Percentiles rank a stretch among this genome's conserved stretches.
Evolutionary conservation across 352 stramenopile species (phyloP).

Genomic region (Phytophthora lateralis): DNA sequence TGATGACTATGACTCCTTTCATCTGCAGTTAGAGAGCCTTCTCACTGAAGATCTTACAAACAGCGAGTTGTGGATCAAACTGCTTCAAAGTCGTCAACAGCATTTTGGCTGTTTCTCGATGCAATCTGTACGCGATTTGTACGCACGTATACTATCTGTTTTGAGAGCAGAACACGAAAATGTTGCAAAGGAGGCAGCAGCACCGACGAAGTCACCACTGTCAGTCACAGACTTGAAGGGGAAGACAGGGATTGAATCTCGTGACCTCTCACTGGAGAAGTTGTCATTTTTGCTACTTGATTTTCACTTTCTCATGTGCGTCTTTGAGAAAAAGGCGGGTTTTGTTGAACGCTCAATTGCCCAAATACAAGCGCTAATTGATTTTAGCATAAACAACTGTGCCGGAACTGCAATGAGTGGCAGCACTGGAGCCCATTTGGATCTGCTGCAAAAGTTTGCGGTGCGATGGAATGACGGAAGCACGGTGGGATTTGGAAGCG

Average conservation of each 20-base stretch:
- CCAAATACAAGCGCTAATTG: slow-evolving; percentile 70
- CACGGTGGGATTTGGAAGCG: slow-evolving; percentile 34
- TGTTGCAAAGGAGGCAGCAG: slow-evolving; percentile 9
- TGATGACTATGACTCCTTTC: slow-evolving; percentile 34
- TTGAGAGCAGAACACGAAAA: slow-evolving; percentile 41
- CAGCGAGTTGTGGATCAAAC: slow-evolving; percentile 57
- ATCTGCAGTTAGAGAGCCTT: slow-evolving; percentile 53
- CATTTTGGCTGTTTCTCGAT: slow-evolving; percentile 80
- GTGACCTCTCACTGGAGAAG: slow-evolving; percentile 1
- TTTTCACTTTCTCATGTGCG: slow-evolving; percentile 61
- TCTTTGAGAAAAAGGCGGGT: slow-evolving; percentile 57
- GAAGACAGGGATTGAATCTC: background rate
- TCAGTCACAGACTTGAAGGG: background rate
- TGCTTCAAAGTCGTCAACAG: slow-evolving; percentile 56
- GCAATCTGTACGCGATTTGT: slow-evolving; percentile 67
- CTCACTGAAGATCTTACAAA: slow-evolving; percentile 56
- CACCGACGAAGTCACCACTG: background rate
- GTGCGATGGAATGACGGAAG: slow-evolving; percentile 37
- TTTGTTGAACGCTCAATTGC: slow-evolving; percentile 67
- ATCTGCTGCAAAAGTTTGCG: slow-evolving; percentile 39
- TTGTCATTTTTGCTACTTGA: slow-evolving; percentile 37
- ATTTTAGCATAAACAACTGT: slow-evolving; percentile 44
- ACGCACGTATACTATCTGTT: slow-evolving; percentile 64
- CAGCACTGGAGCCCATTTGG: slow-evolving; percentile 21
- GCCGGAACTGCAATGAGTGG: background rate